These are phyloP conservation scores for Yamadazyma buinensis DNA, from an alignment of 1,139 yeast species.

Conservation along the genomic window DNA sequence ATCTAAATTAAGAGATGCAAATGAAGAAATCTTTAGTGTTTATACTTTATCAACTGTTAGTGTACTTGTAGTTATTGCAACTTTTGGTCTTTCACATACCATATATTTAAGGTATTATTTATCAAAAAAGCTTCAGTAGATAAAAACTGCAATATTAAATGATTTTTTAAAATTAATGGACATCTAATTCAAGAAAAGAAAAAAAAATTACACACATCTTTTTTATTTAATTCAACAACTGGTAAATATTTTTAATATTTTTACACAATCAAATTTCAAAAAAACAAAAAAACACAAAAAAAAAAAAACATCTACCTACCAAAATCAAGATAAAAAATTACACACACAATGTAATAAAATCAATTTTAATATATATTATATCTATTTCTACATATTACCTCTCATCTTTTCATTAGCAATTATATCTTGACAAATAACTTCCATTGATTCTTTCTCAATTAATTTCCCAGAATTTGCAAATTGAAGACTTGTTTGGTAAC, in stretches of 20 bases:
- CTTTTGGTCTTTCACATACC: slow-evolving; percentile 30
- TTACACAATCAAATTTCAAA: too few species aligned
- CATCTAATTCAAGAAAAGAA: too few species aligned
- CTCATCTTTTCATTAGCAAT: slow-evolving; percentile 73
- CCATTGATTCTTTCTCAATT: slow-evolving; percentile 73
- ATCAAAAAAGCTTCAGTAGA: slow-evolving; percentile 2
- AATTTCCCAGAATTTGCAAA: slow-evolving; percentile 70
- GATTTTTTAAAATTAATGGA: too few species aligned
- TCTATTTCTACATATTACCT: slow-evolving; percentile 29
- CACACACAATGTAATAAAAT: too few species aligned
- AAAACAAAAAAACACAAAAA: too few species aligned
- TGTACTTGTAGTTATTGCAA: slow-evolving; percentile 23
- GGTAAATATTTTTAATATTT: too few species aligned
- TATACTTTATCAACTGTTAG: slow-evolving; percentile 28
- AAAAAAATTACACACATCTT: background rate
- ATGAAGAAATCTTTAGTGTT: slow-evolving; percentile 35
- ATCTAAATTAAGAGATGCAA: slow-evolving; percentile 32
- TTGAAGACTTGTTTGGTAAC: slow-evolving; percentile 87
- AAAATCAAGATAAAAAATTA: too few species aligned
- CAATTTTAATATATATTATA: background rate
- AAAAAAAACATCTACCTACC: too few species aligned
- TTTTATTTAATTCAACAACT: background rate
- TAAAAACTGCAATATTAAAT: too few species aligned
- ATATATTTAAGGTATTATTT: slow-evolving; percentile 28
- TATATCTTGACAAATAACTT: slow-evolving; percentile 68